Evolutionary conservation across 2,329 filamentous ascomycete genomes (phyloP).

Genomic region (Podosphaera xanthii): DNA sequence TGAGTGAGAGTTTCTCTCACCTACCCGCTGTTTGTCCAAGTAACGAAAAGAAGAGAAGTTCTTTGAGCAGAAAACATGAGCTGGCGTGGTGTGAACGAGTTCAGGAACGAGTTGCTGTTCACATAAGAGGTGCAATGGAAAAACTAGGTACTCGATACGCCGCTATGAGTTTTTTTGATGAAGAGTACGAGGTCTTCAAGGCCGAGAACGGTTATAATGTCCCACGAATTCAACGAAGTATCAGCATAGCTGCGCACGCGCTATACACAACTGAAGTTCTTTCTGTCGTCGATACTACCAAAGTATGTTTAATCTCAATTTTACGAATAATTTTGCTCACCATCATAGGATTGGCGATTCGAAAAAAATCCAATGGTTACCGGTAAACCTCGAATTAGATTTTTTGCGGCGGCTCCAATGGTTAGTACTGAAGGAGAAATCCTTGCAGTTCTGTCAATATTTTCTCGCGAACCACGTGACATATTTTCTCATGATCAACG

Average conservation of each 20-base stretch:
- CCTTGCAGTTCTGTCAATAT: background rate
- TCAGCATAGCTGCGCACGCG: slow-evolving; percentile 18
- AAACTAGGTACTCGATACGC: slow-evolving; percentile 13
- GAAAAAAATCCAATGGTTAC: background rate
- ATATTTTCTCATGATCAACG: background rate
- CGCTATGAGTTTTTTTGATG: slow-evolving; percentile 17
- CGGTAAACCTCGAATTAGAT: background rate
- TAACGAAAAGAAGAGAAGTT: slow-evolving; percentile 12
- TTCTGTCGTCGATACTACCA: slow-evolving; percentile 15
- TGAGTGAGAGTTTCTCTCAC: slow-evolving; percentile 10
- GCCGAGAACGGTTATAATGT: slow-evolving; percentile 14
- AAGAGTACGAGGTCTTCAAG: slow-evolving; percentile 15
- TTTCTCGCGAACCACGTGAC: background rate
- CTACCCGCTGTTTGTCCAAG: slow-evolving; percentile 14
- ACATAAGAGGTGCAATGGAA: slow-evolving; percentile 11
- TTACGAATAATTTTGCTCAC: background rate
- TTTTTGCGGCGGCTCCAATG: background rate
- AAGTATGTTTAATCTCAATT: background rate
- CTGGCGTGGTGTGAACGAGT: slow-evolving; percentile 9
- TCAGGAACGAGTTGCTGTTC: slow-evolving; percentile 6
- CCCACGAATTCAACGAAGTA: slow-evolving; percentile 10
- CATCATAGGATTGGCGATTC: background rate
- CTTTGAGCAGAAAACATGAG: slow-evolving; percentile 9
- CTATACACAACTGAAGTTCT: slow-evolving; percentile 16
- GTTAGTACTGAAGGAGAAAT: background rate